Evolutionary conservation across 2,329 filamentous ascomycete species (phyloP), one percentile per base, ranked within the genome.

Genomic region (Cercospora sojina): DNA sequence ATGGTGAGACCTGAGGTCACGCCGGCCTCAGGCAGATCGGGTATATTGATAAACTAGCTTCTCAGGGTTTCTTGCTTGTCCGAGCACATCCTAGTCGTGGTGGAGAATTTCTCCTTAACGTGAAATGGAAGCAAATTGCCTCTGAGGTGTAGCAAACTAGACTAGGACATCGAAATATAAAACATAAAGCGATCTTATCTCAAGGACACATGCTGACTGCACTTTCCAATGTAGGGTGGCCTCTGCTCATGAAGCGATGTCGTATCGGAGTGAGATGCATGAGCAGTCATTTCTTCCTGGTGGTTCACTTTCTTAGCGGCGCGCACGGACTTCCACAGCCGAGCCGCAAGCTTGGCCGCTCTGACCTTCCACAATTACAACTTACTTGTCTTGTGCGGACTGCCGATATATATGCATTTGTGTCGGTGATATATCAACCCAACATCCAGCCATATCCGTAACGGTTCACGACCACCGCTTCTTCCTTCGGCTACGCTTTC

Each of bases 301-400:
- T 57, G 53, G 32, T 63, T 35, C 29, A 41, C 60, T 5, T 57
- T 58, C 35, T 31, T 16, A 23, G 29, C 35, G 35, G 35, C 35
- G 53, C 53, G 53, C 62, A 32, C 56, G 62, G 62, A 25, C 47
- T 25, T 25, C 3, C 27, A 8, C 23, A 53, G 35, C 35, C 51
- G 51, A 31, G 27, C 20, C 53, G 53, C 31, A 57, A 32, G 27
- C 53, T 57, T 57, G 53, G 53, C 53, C 18, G 53, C 53, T 23
- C 53, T 23, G 25, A 35, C 53, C 53, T 57, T 57, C 53, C 53
- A 57, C 53, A 57, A 57, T 57, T 32, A 57, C 53, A 32, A 35
- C 53, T 57, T 57, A 57, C 27, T 35, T 57, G 27, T 57, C 53
- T 57, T 57, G 53, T 57, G 53, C 31, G 53, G 27, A 23, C 29